phyloP scores from a whole-genome alignment of 1,284 basidiomycete genomes.

The Sanghuangporus baumii region DNA sequence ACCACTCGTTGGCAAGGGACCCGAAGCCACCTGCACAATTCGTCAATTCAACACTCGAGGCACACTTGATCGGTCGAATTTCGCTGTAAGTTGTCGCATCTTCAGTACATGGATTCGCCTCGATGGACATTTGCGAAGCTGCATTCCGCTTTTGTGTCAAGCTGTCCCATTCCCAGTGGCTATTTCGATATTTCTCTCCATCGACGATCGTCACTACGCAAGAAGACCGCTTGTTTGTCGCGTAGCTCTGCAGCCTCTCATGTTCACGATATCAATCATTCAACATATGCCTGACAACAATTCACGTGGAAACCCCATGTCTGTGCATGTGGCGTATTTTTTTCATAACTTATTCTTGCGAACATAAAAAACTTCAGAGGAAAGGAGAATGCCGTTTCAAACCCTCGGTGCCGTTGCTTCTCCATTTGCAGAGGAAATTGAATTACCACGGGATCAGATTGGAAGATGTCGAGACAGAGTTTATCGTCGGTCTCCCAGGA shows the following conservation, averaged over 20 bases:
- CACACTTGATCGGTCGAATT: neutral
- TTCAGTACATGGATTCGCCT: neutral
- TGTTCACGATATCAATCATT: neutral
- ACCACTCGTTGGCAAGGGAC: conserved; percentile 6
- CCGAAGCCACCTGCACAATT: conserved; percentile 6
- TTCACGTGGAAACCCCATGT: neutral
- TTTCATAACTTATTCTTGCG: neutral
- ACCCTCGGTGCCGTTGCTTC: neutral
- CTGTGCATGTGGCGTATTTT: neutral
- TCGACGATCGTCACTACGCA: neutral
- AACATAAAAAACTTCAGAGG: no score
- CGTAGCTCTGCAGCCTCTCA: neutral
- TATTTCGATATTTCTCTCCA: neutral
- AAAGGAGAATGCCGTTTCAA: no score
- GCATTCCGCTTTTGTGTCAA: neutral
- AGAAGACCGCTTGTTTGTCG: neutral
- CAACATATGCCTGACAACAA: neutral
- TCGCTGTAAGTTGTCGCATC: neutral
- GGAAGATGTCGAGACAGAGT: no score
- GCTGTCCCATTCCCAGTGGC: neutral
- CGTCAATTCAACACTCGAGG: neutral
- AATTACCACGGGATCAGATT: no score
- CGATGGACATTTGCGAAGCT: neutral
- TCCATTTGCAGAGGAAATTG: neutral
- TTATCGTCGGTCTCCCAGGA: no score